Conservation (phyloP, 257 asterid genomes). For the Haberlea rhodopensis region DNA sequence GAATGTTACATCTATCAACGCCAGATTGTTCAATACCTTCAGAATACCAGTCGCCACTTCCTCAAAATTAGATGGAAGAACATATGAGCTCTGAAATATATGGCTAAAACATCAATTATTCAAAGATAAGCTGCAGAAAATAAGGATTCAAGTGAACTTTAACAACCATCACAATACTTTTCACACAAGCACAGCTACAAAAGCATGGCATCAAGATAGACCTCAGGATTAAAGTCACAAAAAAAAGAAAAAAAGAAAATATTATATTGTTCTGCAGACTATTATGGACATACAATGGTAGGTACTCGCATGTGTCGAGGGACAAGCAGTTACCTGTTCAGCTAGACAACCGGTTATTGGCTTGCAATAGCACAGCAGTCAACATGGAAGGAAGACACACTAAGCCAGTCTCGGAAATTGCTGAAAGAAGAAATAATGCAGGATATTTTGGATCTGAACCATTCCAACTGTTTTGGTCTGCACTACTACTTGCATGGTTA, state of each 20-base stretch:
- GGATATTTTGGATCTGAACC: conserved; percentile 51
- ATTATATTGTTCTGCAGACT: conserved; percentile 5
- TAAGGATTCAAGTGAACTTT: neutral
- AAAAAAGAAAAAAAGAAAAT: neutral
- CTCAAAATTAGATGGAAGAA: conserved; percentile 95
- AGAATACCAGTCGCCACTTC: conserved; percentile 93
- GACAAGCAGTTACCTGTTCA: conserved; percentile 59
- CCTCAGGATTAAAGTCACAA: neutral
- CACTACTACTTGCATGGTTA: conserved; percentile 30
- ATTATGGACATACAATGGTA: conserved; percentile 5
- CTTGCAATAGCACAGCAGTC: conserved; percentile 93
- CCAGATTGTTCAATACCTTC: conserved; percentile 96
- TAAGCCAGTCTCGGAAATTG: conserved; percentile 90
- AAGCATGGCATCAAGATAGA: neutral
- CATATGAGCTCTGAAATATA: conserved; percentile 57
- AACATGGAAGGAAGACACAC: conserved; percentile 98
- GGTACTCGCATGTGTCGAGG: neutral
- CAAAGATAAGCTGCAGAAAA: conserved; percentile 18
- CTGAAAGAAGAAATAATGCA: conserved; percentile 71
- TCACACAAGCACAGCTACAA: neutral
- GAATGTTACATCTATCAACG: conserved; percentile 74
- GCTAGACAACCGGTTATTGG: conserved; percentile 77
- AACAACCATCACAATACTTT: neutral
- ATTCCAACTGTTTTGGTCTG: conserved; percentile 43
- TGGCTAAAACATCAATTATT: conserved; percentile 24